Base-by-base conservation (phyloP, 495 filamentous ascomycete species). In the Penicillium salamii region DNA sequence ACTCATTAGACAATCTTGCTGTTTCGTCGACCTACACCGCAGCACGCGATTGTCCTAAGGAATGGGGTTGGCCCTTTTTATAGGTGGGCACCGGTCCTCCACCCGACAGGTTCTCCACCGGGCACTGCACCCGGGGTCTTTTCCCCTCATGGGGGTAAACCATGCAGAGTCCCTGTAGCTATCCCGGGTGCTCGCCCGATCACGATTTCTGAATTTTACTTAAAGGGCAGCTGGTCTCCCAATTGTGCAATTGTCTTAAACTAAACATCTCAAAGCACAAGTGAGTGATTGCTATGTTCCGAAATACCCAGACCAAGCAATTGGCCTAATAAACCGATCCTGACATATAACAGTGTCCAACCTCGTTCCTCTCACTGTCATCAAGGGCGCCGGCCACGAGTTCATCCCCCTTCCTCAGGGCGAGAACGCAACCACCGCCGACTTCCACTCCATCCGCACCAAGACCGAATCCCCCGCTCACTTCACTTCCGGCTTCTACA, bases 371-470 rank as follows among this genome's bases (percentile, higher is more conserved):
- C 59, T 67, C 21, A 63, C 59, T 43, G 46, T 67, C 43, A 65
- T 67, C 38, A 67, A 67, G 51, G 64, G 57, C 51, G 61, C 64
- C 29, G 61, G 64, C 49, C 51, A 65, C 34, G 64, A 65, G 28
- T 57, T 54, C 45, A 63, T 67, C 18, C 59, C 57, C 29, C 57
- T 65, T 4, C 64, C 64, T 12, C 38, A 54, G 29, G 64, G 59
- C 26, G 59, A 63, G 47, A 65, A 65, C 42, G 64, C 61, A 36
- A 63, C 52, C 20, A 57, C 55, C 2, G 59, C 61, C 35, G 61
- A 67, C 42, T 67, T 63, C 49, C 64, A 65, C 45, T 61, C 61
- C 2, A 65, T 61, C 3, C 61, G 59, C 26, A 67, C 64, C 37
- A 45, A 63, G 47, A 65, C 61, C 3, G 55, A 62, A 7, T 59